These are phyloP conservation scores for Alternaria sp. DNA, from an alignment of 2,329 filamentous ascomycete species.

Conservation along the genomic window DNA sequence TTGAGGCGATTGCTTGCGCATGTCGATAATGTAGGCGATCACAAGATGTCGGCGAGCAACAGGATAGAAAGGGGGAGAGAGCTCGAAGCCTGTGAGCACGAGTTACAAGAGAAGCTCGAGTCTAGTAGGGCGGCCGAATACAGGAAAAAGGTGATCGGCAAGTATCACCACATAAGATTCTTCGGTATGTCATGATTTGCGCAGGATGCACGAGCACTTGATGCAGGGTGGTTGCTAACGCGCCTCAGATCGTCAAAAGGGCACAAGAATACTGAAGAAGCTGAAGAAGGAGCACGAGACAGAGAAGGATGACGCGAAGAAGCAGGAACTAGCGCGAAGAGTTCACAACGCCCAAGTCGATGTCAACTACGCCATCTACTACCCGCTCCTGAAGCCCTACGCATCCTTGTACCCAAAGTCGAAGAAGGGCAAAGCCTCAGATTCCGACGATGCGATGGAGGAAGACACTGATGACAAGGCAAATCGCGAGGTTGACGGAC, in stretches of 20 bases:
- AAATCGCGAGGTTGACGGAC: constrained; percentile 49
- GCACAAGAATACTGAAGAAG: constrained; percentile 71
- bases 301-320: constrained; percentile 60
- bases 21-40: constrained; percentile 58
- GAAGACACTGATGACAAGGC: constrained; percentile 41
- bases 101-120: constrained; percentile 59
- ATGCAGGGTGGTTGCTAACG: constrained; percentile 9
- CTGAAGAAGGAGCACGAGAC: constrained; percentile 65
- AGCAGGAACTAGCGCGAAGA: constrained; percentile 61
- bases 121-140: constrained; percentile 66
- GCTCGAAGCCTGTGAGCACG: constrained; percentile 70
- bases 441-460: constrained; percentile 33
- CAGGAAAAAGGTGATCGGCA: constrained; percentile 74
- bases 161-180: constrained; percentile 85
- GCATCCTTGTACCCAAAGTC: constrained; percentile 63
- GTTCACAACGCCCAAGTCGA: constrained; percentile 77
- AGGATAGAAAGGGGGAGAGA: constrained; percentile 76
- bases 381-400: constrained; percentile 75
- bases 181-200: constrained; percentile 67
- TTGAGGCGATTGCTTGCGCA: constrained; percentile 72
- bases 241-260: constrained; percentile 73
- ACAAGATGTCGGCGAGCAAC: constrained; percentile 70
- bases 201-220: constrained; percentile 5
- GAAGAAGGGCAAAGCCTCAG: constrained; percentile 32
- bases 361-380: constrained; percentile 76